Base-by-base conservation (phyloP, 352 stramenopile species). In the Phytophthora europaea region DNA sequence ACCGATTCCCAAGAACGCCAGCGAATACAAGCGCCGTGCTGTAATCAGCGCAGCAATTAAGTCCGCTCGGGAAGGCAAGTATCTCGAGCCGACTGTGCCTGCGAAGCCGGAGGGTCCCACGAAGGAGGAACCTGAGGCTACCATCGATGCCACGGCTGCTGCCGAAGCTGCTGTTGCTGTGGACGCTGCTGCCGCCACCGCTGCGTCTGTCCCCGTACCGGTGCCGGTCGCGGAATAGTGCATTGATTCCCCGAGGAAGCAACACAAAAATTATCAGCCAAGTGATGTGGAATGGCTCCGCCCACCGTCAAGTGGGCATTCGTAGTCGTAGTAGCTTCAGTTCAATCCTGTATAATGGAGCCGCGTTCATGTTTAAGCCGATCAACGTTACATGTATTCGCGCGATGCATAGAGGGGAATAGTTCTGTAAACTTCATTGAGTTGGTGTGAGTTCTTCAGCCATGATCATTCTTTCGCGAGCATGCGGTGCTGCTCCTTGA, bases 21-120 rank as follows among this genome's bases (percentile, higher is more conserved):
- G 80, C 15, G 85, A 92, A 38, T 80, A 87, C 72, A 92, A 91
- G 70, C 87, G 87, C 65, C 84, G 85, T 31, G 76, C 83, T 45
- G 86, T 94, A 59, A 94, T 94, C 59, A 88, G 72, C 28, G 85
- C 81, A 20, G 85, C 87, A 22, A 92, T 94, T 43, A 85, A 90
- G 63, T 88, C 87, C 22, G 87, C 85, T 33, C 76, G 78, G 3
- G 60, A 79, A 52, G 56, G 78, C 20, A 80, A 61, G 20, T 79
- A 82, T n/a, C 54, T 82, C 20, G 43, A 61, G 5, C 43, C 72
- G 40, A 67, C 59, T 12, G 40, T 58, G 36, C 28, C 53, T 38
- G 40, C 63, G 6, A 75, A 80, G 34, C 54, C 62, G 18, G 62
- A 70, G 13, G 61, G 76, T 33, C 68, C 52, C 18, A 61, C 72